A percentile compares a stretch with the other conserved stretches of the same genome.
Conservation (phyloP, 805 yeast genomes). For the Yarrowia sp. region DNA sequence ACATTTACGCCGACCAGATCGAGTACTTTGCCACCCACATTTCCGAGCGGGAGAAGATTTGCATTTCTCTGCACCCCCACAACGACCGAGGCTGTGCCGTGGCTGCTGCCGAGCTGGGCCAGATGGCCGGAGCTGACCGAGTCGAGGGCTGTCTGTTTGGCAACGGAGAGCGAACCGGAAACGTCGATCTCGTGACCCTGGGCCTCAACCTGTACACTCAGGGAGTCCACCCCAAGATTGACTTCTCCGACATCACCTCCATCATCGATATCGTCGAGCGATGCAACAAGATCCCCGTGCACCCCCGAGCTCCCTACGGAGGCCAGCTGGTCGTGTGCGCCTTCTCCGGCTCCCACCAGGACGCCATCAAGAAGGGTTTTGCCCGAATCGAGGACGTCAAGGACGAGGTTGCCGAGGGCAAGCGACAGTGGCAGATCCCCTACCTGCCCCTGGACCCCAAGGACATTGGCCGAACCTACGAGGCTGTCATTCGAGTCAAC, state of each 20-base stretch:
- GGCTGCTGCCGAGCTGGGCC: constrained; percentile 86
- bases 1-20: constrained; percentile 83
- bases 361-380: constrained; percentile 86
- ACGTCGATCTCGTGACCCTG: constrained; percentile 79
- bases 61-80: constrained; percentile 81
- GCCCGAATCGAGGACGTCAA: constrained; percentile 46
- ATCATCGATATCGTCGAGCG: constrained; percentile 76
- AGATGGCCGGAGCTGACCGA: constrained; percentile 86
- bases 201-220: constrained; percentile 81
- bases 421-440: constrained; percentile 71
- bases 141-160: constrained; percentile 87
- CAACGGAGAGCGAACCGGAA: constrained; percentile 88
- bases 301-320: constrained; percentile 81
- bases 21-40: constrained; percentile 72
- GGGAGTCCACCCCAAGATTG: constrained; percentile 73
- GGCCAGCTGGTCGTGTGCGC: constrained; percentile 85
- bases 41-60: constrained; percentile 69
- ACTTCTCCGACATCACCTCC: constrained; percentile 69
- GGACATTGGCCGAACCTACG: constrained; percentile 88
- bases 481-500: constrained; percentile 88
- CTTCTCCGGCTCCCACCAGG: constrained; percentile 86
- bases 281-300: constrained; percentile 82
- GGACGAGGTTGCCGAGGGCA: constrained; percentile 41
- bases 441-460: constrained; percentile 84
- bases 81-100: constrained; percentile 88